Base-by-base conservation (phyloP, 345 rosid genomes). In the Salix dunnii region DNA sequence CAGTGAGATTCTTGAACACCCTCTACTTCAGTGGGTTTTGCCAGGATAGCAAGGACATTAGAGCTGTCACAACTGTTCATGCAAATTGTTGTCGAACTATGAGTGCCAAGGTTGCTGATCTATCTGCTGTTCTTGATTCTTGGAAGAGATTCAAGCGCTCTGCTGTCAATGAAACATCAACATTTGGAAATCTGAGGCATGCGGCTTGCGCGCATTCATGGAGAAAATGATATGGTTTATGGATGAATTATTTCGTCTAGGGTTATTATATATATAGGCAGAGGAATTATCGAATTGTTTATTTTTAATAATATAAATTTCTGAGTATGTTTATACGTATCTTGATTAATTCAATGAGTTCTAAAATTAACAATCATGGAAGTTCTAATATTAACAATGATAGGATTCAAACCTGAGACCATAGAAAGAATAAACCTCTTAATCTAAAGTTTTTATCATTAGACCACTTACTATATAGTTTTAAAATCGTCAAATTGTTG, bases 61-160 rank as follows among this genome's bases (percentile, higher is more conserved):
- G 78, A 9, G 81, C 71, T 0, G 97, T 95, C 1, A 74, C 78
- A 4, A 95, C 94, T 0, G 92, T 91, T 7, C 99, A 95, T 43
- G 92, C 99, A 17, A 95, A 95, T 48, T 95, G 98, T 70, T 92
- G 99, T 64, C 91, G 89, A 25, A 90, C 86, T 13, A 85, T 93
- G 7, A 51, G 71, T 9, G 96, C 99, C 17, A 95, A 95, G 84
- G 71, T 93, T 17, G 51, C 28, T 43, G 99, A 93, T 73, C 83
- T 93, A 0, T 82, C 77, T 48, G 80, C 33, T 2, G 94, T 90
- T 64, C 83, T 95, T 63, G 78, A 74, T 13, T 87, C 86, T 46
- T 93, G 97, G 99, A 91, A 85, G 82, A 78, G 78, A 63, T 87
- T 85, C 80, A 85, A 73, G 61, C 42, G 53, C 14, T 75, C 48